Percentiles rank a stretch among this genome's conserved stretches.
Conservation (phyloP, 768 basidiomycete genomes). For the Collybia sp. region DNA sequence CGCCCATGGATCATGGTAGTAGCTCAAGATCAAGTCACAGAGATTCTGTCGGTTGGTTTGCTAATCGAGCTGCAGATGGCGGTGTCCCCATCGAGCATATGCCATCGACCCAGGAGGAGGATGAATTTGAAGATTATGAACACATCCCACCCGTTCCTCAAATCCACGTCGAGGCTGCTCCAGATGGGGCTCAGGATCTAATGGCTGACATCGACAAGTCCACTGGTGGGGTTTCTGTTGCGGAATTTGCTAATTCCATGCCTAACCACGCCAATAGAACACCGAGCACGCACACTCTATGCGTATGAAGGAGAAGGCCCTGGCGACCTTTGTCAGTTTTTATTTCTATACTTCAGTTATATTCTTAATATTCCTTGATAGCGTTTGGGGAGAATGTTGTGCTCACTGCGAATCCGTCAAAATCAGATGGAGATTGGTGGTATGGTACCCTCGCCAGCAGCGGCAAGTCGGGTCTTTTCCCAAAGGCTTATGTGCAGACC, state of each 20-base stretch:
- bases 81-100: slow-evolving; percentile 34
- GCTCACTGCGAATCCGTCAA: slow-evolving; percentile 80
- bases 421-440: slow-evolving; percentile 89
- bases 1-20: slow-evolving; percentile 17
- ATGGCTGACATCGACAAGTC: slow-evolving; percentile 72
- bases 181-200: slow-evolving; percentile 39
- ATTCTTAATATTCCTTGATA: slow-evolving; percentile 19
- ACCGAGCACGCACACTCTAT: slow-evolving; percentile 78
- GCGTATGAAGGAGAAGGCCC: slow-evolving; percentile 80
- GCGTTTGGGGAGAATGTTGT: slow-evolving; percentile 80
- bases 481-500: slow-evolving; percentile 80
- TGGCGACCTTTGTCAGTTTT: slow-evolving; percentile 81
- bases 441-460: slow-evolving; percentile 66
- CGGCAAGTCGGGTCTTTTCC: slow-evolving; percentile 83
- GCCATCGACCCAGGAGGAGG: slow-evolving; percentile 56
- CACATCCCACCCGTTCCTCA: slow-evolving; percentile 39
- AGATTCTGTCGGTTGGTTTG: slow-evolving; percentile 91
- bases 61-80: slow-evolving; percentile 75
- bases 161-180: slow-evolving; percentile 49
- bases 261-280: slow-evolving; percentile 36
- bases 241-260: background rate
- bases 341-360: background rate
- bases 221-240: slow-evolving; percentile 36
- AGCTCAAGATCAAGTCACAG: slow-evolving; percentile 40
- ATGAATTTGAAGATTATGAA: slow-evolving; percentile 42